phyloP scores from a whole-genome alignment of 1,284 basidiomycete genomes.

The Tilletia walkeri region DNA sequence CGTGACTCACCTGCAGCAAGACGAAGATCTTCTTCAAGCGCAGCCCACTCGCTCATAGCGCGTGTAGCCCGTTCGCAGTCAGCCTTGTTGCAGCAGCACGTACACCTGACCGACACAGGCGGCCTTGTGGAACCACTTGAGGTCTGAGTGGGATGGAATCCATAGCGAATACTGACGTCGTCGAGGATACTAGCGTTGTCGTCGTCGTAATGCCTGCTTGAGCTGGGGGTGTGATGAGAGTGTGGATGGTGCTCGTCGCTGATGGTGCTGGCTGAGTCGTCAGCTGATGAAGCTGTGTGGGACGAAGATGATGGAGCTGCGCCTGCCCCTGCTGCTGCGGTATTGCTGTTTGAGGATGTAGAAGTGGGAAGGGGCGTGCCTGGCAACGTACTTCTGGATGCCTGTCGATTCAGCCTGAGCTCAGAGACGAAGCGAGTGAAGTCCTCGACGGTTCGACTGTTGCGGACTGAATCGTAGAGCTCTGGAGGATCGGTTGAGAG shows the following conservation, averaged over 20 bases:
- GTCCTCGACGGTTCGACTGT: constrained; percentile 47
- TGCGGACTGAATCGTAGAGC: constrained; percentile 42
- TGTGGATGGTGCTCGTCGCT: constrained; percentile 20
- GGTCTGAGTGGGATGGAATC: background rate
- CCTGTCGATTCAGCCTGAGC: constrained; percentile 40
- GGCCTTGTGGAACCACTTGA: background rate
- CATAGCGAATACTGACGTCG: constrained; percentile 19
- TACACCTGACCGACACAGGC: constrained; percentile 19
- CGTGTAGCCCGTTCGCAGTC: constrained; percentile 42
- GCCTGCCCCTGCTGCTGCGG: background rate
- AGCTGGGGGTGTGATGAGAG: background rate
- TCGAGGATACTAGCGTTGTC: constrained; percentile 23
- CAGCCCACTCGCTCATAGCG: constrained; percentile 47
- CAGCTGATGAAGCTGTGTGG: background rate
- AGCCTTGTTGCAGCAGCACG: constrained; percentile 47
- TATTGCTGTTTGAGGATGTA: background rate
- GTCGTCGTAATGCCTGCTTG: constrained; percentile 16
- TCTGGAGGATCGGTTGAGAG: background rate
- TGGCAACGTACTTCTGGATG: constrained; percentile 19
- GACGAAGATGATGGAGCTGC: too few relatives aligned
- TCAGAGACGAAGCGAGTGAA: constrained; percentile 50
- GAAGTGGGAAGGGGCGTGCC: constrained; percentile 25
- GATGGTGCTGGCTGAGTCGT: constrained; percentile 18
- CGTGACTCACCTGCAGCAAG: constrained; percentile 42
- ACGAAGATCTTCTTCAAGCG: constrained; percentile 50